Evolutionary conservation across 139 green algal genomes (phyloP).

Genomic region (Chlorella sp.): DNA sequence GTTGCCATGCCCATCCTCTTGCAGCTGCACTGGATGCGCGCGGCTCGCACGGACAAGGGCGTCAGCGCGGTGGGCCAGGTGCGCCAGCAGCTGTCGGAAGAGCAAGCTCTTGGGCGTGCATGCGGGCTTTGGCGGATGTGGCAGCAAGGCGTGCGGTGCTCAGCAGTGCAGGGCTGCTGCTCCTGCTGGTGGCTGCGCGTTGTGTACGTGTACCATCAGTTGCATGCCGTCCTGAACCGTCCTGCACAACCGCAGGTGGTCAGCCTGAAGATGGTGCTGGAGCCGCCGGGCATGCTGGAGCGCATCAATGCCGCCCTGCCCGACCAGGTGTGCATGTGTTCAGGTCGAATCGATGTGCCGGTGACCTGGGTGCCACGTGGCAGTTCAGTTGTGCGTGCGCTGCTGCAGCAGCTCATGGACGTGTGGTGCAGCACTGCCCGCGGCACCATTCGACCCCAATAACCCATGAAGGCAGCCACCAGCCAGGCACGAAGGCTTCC

Average conservation of each 20-base stretch:
- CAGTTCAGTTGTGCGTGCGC: background rate
- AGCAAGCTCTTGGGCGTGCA: no score
- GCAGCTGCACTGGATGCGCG: constrained; percentile 87
- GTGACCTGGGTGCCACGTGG: no score
- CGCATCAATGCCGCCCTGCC: constrained; percentile 87
- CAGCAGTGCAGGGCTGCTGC: no score
- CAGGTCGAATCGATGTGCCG: no score
- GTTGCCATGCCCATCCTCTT: no score
- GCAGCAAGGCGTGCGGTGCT: no score
- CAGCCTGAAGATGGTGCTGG: constrained; percentile 59
- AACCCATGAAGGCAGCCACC: no score
- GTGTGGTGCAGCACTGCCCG: background rate
- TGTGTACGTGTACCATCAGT: no score
- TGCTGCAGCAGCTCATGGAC: background rate
- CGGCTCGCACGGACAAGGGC: constrained; percentile 97
- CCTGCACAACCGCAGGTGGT: constrained; percentile 41
- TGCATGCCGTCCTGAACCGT: no score
- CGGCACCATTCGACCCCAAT: background rate
- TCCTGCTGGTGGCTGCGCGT: no score
- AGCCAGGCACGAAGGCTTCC: background rate
- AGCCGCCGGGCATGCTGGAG: constrained; percentile 56
- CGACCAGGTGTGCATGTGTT: constrained; percentile 34
- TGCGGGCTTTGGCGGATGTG: no score
- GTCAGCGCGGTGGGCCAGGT: constrained; percentile 87
- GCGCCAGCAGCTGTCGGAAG: no score